Percentiles rank a stretch among this genome's conserved stretches.
Conservation (phyloP, 306 rosid species). For the Castanopsis chinensis region DNA sequence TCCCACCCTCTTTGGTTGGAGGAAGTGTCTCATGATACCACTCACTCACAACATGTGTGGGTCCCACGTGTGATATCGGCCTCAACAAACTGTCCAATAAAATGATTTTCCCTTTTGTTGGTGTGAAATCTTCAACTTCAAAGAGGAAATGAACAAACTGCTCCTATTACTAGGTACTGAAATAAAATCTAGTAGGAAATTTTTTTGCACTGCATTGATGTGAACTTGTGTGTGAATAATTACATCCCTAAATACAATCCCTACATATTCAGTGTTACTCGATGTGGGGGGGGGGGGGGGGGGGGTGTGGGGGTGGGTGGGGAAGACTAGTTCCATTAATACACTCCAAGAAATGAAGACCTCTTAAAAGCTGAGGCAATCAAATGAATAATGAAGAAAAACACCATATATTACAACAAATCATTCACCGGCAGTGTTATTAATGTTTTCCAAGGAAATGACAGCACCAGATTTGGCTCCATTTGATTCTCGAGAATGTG, state of each 20-base stretch:
- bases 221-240: neutral
- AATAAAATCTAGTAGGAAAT: no score
- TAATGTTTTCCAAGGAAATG: constrained; percentile 82
- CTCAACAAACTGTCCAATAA: no score
- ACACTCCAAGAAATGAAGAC: constrained; percentile 30
- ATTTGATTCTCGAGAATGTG: constrained; percentile 59
- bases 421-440: constrained; percentile 58
- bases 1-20: no score
- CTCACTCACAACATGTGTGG: no score
- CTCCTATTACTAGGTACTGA: neutral
- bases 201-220: neutral
- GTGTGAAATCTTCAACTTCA: no score
- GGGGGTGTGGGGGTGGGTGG: neutral
- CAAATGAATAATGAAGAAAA: neutral
- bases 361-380: constrained; percentile 36
- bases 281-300: neutral
- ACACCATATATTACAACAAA: neutral
- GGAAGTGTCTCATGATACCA: no score
- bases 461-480: constrained; percentile 77
- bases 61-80: no score
- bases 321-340: neutral
- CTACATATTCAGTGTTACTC: constrained; percentile 1
- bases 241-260: constrained; percentile 17
- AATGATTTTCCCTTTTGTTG: no score
- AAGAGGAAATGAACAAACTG: no score